Percentiles rank a stretch among this genome's conserved stretches.
Evolutionary conservation across 192 early-diverging fungal genomes (phyloP).

Genomic region (Coemansia sp.): DNA sequence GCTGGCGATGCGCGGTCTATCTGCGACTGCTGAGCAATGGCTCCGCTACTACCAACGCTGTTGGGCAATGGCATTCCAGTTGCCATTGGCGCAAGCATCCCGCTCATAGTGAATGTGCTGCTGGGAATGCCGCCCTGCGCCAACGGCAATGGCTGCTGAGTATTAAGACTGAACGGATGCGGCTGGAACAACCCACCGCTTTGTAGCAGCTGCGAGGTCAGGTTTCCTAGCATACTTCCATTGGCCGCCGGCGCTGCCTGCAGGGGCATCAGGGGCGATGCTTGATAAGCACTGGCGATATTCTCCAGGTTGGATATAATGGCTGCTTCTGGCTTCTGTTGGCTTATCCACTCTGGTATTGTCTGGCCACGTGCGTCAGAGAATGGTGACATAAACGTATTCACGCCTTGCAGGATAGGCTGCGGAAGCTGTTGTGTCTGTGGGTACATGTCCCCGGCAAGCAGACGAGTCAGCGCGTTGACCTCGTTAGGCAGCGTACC

Average conservation of each 20-base stretch:
- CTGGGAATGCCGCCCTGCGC: neutral
- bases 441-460: constrained; percentile 47
- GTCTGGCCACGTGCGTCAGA: constrained; percentile 25
- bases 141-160: constrained; percentile 2
- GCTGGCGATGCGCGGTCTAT: constrained; percentile 7
- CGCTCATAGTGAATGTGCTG: constrained; percentile 7
- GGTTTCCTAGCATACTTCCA: constrained; percentile 25
- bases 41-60: neutral
- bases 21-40: neutral
- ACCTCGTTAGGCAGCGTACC: constrained; percentile 18
- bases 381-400: constrained; percentile 51
- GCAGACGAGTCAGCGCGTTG: constrained; percentile 28
- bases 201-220: constrained; percentile 38
- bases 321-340: constrained; percentile 42
- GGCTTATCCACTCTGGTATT: constrained; percentile 47
- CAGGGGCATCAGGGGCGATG: constrained; percentile 24
- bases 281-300: constrained; percentile 41
- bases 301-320: constrained; percentile 46
- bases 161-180: constrained; percentile 3
- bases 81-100: constrained; percentile 14
- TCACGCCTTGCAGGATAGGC: constrained; percentile 46
- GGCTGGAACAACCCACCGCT: constrained; percentile 20
- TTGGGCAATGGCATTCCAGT: neutral
- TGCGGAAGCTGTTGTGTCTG: constrained; percentile 46
- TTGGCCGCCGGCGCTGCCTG: constrained; percentile 16